These are phyloP conservation scores for Fereydounia khargensis DNA, from an alignment of 1,284 basidiomycete species.

Conservation along the genomic window DNA sequence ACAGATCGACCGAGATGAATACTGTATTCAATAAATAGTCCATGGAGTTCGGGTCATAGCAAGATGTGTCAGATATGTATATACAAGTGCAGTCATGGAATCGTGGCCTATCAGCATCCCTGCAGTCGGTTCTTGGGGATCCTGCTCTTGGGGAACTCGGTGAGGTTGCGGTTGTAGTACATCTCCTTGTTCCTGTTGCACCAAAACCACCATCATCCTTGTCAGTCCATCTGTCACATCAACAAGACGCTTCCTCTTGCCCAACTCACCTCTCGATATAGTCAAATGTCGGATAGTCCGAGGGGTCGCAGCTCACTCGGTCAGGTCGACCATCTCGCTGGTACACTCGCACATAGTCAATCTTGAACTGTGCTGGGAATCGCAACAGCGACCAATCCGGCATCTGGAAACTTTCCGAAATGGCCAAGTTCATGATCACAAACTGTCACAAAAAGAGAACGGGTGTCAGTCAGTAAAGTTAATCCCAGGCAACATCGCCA, in stretches of 20 bases:
- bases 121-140: slow-evolving; percentile 25
- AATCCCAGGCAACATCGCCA: too few species aligned
- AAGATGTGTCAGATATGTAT: too few species aligned
- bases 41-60: too few species aligned
- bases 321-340: slow-evolving; percentile 30
- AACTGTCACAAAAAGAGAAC: too few species aligned
- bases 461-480: too few species aligned
- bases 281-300: slow-evolving; percentile 62
- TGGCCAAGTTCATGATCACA: slow-evolving; percentile 40
- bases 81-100: slow-evolving; percentile 14
- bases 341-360: slow-evolving; percentile 44
- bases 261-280: slow-evolving; percentile 63
- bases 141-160: slow-evolving; percentile 26
- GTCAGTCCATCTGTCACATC: too few species aligned
- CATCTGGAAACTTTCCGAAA: slow-evolving; percentile 37
- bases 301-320: slow-evolving; percentile 43
- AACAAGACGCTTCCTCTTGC: too few species aligned
- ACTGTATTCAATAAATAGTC: too few species aligned
- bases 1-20: too few species aligned
- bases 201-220: too few species aligned
- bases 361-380: slow-evolving; percentile 34
- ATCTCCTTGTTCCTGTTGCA: slow-evolving; percentile 51
- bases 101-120: slow-evolving; percentile 15
- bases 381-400: slow-evolving; percentile 25
- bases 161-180: slow-evolving; percentile 52